Base-by-base conservation (phyloP, 2,329 filamentous ascomycete genomes). In the Pseudogymnoascus pannorum region DNA sequence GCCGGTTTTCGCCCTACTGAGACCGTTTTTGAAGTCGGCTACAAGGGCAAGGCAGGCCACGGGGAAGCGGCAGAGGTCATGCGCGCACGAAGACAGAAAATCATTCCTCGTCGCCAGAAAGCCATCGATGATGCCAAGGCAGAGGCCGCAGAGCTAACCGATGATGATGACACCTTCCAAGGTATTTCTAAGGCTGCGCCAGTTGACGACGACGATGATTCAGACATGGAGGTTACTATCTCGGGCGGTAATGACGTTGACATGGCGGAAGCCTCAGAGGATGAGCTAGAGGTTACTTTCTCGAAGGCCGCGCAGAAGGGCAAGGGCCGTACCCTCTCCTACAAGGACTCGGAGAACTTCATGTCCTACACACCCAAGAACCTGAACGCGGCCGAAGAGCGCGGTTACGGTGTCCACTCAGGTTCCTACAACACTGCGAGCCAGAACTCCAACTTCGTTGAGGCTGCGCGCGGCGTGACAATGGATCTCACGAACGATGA, bases 401-500 rank as follows among this genome's bases (percentile, higher is more conserved):
- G 90, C 60, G 94, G 87, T 11, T 99, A 99, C 75, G 92, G 92
- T 65, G 92, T 99, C 16, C 91, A 95, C 74, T 89, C 91, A 0
- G 91, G 91, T 58, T 85, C 83, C 8, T 76, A 78, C 66, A 77
- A 78, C 60, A 76, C 76, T 18, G 75, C 75, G 29, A 75, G 75
- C 35, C 71, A 75, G 62, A 82, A 80, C 68, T 79, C 83, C 60
- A 92, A 88, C 75, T 99, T 99, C 76, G 83, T 95, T 54, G 87
- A 92, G 70, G 91, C 90, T 5, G 93, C 95, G n/a, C 85, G 91
- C 68, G 85, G 85, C 66, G 91, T 87, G 2, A 89, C 91, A 38
- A 96, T 99, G 91, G 94, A 97, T 74, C 85, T 99, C 11, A 87
- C 84, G 63, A 92, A 92, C 71, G 94, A 99, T 75, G 94, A 97